Evolutionary conservation across 1,139 yeast genomes (phyloP).

Genomic region (Yarrowia galli): DNA sequence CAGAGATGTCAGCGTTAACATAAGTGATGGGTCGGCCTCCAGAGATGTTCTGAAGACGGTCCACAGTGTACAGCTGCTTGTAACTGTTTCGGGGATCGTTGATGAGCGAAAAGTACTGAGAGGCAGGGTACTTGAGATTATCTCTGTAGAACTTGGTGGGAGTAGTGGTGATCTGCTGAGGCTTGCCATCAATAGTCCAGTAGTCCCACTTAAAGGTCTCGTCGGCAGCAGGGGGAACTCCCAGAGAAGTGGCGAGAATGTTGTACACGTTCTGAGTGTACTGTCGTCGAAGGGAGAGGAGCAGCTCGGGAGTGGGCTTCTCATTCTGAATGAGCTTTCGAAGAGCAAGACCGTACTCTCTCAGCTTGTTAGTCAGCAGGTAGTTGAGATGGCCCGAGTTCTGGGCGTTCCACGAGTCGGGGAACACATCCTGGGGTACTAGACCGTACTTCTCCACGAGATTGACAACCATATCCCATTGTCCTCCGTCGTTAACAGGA

Average conservation of each 20-base stretch:
- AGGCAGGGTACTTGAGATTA: constrained; percentile 59
- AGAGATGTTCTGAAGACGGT: constrained; percentile 63
- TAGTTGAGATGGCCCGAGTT: constrained; percentile 59
- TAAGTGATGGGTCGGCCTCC: constrained; percentile 71
- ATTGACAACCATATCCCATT: constrained; percentile 75
- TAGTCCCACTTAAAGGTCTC: constrained; percentile 67
- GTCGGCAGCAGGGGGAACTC: constrained; percentile 68
- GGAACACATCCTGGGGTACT: constrained; percentile 66
- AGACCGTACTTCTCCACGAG: constrained; percentile 67
- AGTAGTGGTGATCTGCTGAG: constrained; percentile 56
- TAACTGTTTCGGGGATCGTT: constrained; percentile 68
- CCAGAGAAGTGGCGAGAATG: constrained; percentile 63
- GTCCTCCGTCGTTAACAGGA: constrained; percentile 74
- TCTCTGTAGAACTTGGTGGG: constrained; percentile 63
- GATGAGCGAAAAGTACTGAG: constrained; percentile 63
- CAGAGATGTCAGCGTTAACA: constrained; percentile 61
- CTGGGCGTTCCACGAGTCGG: constrained; percentile 66
- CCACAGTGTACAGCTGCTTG: constrained; percentile 66
- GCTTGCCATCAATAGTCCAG: constrained; percentile 48
- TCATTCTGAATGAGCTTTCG: constrained; percentile 56
- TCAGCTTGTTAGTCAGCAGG: constrained; percentile 62
- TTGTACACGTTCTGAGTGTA: constrained; percentile 63
- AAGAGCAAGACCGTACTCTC: constrained; percentile 65
- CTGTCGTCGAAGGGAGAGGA: constrained; percentile 53
- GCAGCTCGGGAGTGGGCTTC: constrained; percentile 46